Evolutionary conservation across 2,329 filamentous ascomycete species (phyloP).

Genomic region (Tolypocladium sp.): DNA sequence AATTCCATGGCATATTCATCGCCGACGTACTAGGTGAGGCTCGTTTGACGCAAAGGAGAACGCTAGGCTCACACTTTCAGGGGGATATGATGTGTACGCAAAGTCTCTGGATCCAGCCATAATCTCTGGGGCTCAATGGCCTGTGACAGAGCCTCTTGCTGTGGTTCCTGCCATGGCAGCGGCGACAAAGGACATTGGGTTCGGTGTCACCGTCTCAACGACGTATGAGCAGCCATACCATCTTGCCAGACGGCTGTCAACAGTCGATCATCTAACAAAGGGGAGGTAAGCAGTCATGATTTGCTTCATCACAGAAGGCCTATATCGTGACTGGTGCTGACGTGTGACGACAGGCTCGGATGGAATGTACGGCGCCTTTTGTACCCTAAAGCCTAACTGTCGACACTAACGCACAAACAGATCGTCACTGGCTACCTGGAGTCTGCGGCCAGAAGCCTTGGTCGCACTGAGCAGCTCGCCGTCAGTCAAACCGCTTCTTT

Average conservation of each 20-base stretch:
- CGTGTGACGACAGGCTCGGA: constrained; percentile 28
- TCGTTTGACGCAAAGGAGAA: not conserved
- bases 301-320: too few species aligned
- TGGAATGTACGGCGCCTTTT: constrained; percentile 37
- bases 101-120: constrained; percentile 51
- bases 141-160: constrained; percentile 58
- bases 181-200: constrained; percentile 56
- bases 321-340: too few species aligned
- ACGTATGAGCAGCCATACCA: constrained; percentile 66
- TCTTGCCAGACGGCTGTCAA: constrained; percentile 55
- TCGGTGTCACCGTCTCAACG: constrained; percentile 61
- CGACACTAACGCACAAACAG: constrained; percentile 7
- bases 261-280: constrained; percentile 58
- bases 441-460: constrained; percentile 58
- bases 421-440: constrained; percentile 66
- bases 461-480: constrained; percentile 41
- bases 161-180: constrained; percentile 62
- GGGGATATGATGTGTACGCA: constrained; percentile 63
- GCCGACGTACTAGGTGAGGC: constrained; percentile 49
- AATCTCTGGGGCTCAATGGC: constrained; percentile 58
- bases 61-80: constrained; percentile 14
- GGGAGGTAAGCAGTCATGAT: constrained; percentile 33
- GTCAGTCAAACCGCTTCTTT: constrained; percentile 4
- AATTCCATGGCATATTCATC: constrained; percentile 17
- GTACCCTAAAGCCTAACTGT: constrained; percentile 12